Percentiles rank a stretch among this genome's conserved stretches.
Evolutionary conservation across 2,329 filamentous ascomycete species (phyloP).

Genomic region (Acarospora socialis): DNA sequence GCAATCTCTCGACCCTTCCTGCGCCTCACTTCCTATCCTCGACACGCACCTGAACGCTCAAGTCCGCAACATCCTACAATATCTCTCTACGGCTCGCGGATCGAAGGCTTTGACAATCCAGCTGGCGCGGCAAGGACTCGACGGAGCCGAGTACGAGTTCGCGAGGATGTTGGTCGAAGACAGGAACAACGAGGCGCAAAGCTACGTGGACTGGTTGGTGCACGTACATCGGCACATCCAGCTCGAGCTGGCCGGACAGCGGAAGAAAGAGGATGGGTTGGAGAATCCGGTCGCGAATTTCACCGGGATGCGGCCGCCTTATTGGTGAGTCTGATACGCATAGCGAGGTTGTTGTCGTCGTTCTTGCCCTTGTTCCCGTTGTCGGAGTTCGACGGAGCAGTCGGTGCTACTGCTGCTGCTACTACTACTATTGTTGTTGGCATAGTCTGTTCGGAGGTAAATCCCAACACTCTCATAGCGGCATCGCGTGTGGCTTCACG

Average conservation of each 20-base stretch:
- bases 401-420: no score
- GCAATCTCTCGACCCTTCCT: constrained; percentile 66
- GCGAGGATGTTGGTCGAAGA: constrained; percentile 83
- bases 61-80: constrained; percentile 84
- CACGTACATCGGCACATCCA: constrained; percentile 88
- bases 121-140: constrained; percentile 78
- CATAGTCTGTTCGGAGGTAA: no score
- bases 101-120: constrained; percentile 83
- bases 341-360: no score
- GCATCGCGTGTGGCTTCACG: no score
- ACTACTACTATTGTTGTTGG: no score
- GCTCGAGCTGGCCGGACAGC: constrained; percentile 51
- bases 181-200: constrained; percentile 92
- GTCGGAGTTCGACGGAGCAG: no score
- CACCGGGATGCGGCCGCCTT: no score
- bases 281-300: no score
- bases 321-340: no score
- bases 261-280: constrained; percentile 34
- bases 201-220: constrained; percentile 97
- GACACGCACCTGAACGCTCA: constrained; percentile 90
- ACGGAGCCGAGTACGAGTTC: constrained; percentile 95
- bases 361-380: no score
- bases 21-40: constrained; percentile 64
- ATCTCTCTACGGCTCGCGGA: constrained; percentile 63
- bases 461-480: no score